Evolutionary conservation across 225 moss, liverwort and hornwort species (phyloP).

Genomic region (Pseudisothecium myosuroides): DNA sequence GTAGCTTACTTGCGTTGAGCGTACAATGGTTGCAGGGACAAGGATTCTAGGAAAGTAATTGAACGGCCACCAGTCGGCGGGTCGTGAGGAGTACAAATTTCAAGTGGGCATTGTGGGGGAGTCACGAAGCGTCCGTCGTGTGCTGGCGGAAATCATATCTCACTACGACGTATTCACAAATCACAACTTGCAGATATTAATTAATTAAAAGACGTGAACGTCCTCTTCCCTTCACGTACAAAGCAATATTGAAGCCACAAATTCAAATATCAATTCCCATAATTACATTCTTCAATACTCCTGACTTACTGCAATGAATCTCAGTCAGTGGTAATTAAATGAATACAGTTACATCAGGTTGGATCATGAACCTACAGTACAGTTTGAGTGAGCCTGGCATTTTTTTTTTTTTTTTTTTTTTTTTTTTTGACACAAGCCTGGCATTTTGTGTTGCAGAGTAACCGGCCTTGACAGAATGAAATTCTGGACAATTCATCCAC

Average conservation of each 20-base stretch:
- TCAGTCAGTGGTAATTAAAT: background rate
- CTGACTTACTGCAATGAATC: background rate
- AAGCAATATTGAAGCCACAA: background rate
- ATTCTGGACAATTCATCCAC: background rate
- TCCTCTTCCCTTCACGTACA: background rate
- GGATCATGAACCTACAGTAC: background rate
- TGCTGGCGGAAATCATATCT: background rate
- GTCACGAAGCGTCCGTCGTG: background rate
- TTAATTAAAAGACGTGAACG: background rate
- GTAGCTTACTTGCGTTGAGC: background rate
- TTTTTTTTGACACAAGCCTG: too few relatives aligned
- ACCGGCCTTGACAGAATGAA: background rate
- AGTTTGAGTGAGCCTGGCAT: background rate
- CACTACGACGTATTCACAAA: background rate
- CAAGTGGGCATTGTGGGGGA: background rate
- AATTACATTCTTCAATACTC: background rate
- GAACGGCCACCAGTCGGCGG: background rate
- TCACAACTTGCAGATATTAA: background rate
- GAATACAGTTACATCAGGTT: background rate
- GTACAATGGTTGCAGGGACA: background rate
- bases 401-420: too few relatives aligned
- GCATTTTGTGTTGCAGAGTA: background rate
- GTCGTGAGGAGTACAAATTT: background rate
- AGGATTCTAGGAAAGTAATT: background rate
- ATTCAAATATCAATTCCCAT: background rate